Conservation (phyloP, 768 basidiomycete species). For the Psilocybe tampanensis region DNA sequence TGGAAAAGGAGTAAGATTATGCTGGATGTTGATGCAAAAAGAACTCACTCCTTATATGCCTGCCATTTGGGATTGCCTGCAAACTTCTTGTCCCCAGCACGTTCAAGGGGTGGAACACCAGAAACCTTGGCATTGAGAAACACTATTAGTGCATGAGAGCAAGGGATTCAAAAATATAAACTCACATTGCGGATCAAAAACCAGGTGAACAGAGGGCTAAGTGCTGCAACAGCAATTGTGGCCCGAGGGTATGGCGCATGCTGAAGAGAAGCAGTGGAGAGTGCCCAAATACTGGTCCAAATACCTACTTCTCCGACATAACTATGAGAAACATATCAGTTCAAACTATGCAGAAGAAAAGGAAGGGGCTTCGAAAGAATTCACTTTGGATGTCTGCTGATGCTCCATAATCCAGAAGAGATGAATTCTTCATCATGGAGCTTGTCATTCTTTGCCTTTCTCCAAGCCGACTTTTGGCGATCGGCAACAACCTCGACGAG, state of each 20-base stretch:
- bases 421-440: conserved; percentile 75
- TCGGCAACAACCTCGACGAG: conserved; percentile 67
- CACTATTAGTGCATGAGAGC: not conserved
- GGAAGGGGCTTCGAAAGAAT: conserved; percentile 10
- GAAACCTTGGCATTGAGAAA: conserved; percentile 44
- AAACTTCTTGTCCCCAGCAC: conserved; percentile 55
- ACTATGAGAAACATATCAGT: conserved; percentile 32
- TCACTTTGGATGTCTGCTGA: conserved; percentile 76
- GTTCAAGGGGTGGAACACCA: conserved; percentile 74
- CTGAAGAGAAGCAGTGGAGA: conserved; percentile 53
- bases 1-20: conserved; percentile 13
- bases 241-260: conserved; percentile 45
- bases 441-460: conserved; percentile 57
- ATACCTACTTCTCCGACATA: conserved; percentile 75
- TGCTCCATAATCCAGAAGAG: conserved; percentile 64
- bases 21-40: not conserved
- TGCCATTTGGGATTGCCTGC: conserved; percentile 56
- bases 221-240: conserved; percentile 45
- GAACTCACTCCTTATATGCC: conserved; percentile 56
- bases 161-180: conserved; percentile 14
- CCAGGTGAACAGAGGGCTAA: conserved; percentile 69
- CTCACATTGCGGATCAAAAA: conserved; percentile 54
- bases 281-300: conserved; percentile 66
- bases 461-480: conserved; percentile 66
- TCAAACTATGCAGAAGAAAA: not conserved